Evolutionary conservation across 805 yeast genomes (phyloP).

Genomic region (Cyberlindnera americana): DNA sequence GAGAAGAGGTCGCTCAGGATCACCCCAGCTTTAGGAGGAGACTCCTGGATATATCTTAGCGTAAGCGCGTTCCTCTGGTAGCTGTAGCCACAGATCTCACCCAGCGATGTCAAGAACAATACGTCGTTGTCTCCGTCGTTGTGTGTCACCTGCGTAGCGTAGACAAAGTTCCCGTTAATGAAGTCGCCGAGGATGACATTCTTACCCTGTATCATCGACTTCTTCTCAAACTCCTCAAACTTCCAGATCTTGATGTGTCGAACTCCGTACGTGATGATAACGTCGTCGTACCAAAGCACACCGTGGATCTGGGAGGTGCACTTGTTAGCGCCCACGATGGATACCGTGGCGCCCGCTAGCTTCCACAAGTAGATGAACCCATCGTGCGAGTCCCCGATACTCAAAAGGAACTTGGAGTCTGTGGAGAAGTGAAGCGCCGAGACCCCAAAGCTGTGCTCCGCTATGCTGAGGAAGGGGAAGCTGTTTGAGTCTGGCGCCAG

Average conservation of each 20-base stretch:
- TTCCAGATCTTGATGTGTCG: conserved; percentile 64
- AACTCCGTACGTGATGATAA: conserved; percentile 54
- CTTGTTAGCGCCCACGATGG: conserved; percentile 50
- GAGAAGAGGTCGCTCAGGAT: conserved; percentile 18
- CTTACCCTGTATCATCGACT: conserved; percentile 47
- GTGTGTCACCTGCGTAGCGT: conserved; percentile 25
- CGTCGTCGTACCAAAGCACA: conserved; percentile 49
- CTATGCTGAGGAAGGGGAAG: conserved; percentile 49
- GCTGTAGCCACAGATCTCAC: conserved; percentile 25
- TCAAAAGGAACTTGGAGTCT: conserved; percentile 51
- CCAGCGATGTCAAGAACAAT: conserved; percentile 24
- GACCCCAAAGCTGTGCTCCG: conserved; percentile 67
- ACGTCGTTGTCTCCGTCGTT: conserved; percentile 20
- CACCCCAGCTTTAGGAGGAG: conserved; percentile 17
- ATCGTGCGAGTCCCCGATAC: conserved; percentile 66
- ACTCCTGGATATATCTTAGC: conserved; percentile 14
- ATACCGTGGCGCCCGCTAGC: conserved; percentile 29
- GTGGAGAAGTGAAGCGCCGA: conserved; percentile 53
- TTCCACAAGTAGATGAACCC: conserved; percentile 66
- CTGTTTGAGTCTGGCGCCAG: conserved; percentile 45
- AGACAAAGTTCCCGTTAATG: conserved; percentile 48
- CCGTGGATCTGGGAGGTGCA: conserved; percentile 59
- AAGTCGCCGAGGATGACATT: conserved; percentile 52
- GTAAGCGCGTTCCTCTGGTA: conserved; percentile 15
- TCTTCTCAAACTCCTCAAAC: conserved; percentile 31